phyloP scores from a whole-genome alignment of 495 filamentous ascomycete species.

The Penicillium cinerascens region DNA sequence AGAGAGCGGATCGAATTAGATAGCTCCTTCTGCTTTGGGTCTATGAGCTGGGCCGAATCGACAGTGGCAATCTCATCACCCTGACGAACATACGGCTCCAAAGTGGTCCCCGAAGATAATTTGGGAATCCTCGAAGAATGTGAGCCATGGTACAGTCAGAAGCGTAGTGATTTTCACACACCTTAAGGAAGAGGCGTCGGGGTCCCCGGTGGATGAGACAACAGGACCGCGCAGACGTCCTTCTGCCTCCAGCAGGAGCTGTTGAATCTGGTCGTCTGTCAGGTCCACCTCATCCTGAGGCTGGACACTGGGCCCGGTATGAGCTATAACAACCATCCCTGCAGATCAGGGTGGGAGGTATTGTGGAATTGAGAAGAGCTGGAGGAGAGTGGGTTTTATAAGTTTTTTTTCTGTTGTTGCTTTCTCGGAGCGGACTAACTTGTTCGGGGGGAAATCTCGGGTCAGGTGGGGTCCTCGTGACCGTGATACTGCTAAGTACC shows the following conservation, averaged over 20 bases:
- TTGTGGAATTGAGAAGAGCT: conserved; percentile 5
- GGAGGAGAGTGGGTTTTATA: conserved; percentile 18
- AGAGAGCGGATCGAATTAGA: conserved; percentile 38
- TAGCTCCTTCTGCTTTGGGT: conserved; percentile 38
- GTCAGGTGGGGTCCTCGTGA: conserved; percentile 11
- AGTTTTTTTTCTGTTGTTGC: conserved; percentile 23
- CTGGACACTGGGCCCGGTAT: conserved; percentile 3
- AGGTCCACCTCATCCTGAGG: conserved; percentile 23
- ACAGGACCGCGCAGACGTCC: conserved; percentile 44
- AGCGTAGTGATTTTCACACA: conserved; percentile 4
- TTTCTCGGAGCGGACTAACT: conserved; percentile 26
- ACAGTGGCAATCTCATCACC: conserved; percentile 42
- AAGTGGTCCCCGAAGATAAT: conserved; percentile 32
- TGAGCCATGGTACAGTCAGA: background rate
- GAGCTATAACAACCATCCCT: conserved; percentile 21
- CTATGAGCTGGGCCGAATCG: conserved; percentile 45
- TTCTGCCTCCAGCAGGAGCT: conserved; percentile 64
- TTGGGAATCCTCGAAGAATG: conserved; percentile 34
- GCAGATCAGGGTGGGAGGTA: conserved; percentile 10
- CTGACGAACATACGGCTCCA: conserved; percentile 48
- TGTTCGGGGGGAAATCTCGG: conserved; percentile 12
- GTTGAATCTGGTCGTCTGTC: conserved; percentile 56
- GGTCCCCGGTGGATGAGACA: conserved; percentile 2
- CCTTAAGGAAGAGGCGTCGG: conserved; percentile 16
- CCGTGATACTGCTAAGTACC: background rate